A percentile compares a stretch with the other conserved stretches of the same genome.
These are phyloP conservation scores for Borovskyia barvae DNA, from an alignment of 208 protist species.

Conservation along the genomic window DNA sequence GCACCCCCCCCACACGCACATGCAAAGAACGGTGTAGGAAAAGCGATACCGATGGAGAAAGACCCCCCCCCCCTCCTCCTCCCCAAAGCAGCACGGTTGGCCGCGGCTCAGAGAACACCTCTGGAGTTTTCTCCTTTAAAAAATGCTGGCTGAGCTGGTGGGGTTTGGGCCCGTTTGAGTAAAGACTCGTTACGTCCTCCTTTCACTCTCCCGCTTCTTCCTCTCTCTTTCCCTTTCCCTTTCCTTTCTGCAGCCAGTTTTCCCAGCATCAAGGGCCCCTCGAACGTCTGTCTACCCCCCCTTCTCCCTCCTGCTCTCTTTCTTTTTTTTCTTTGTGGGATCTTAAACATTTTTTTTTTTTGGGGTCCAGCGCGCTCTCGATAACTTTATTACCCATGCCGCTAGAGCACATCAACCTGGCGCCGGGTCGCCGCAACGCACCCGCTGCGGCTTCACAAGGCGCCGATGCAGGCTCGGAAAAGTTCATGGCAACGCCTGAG, in stretches of 20 bases:
- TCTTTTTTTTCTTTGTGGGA: background rate
- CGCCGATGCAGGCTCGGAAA: background rate
- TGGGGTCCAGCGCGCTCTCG: background rate
- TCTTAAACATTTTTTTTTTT: background rate
- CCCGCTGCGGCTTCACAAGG: too few species aligned
- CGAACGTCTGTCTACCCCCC: too few species aligned
- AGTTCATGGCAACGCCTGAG: slow-evolving; percentile 72
- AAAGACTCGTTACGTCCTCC: background rate
- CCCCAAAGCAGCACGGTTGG: too few species aligned
- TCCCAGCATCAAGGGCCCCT: too few species aligned
- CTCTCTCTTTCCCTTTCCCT: background rate
- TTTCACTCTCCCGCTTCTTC: background rate
- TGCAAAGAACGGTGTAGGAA: too few species aligned
- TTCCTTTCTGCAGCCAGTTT: background rate
- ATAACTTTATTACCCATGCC: slow-evolving; percentile 31
- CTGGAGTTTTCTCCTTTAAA: too few species aligned
- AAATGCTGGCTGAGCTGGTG: too few species aligned
- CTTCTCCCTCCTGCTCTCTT: background rate
- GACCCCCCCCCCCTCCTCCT: too few species aligned
- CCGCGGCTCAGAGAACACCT: too few species aligned
- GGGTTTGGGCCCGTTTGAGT: background rate
- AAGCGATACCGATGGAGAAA: too few species aligned
- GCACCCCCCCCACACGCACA: too few species aligned
- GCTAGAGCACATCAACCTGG: slow-evolving; percentile 67
- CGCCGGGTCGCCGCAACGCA: slow-evolving; percentile 1